phyloP scores from a whole-genome alignment of 192 early-diverging fungal species.

The Podila minutissima region DNA sequence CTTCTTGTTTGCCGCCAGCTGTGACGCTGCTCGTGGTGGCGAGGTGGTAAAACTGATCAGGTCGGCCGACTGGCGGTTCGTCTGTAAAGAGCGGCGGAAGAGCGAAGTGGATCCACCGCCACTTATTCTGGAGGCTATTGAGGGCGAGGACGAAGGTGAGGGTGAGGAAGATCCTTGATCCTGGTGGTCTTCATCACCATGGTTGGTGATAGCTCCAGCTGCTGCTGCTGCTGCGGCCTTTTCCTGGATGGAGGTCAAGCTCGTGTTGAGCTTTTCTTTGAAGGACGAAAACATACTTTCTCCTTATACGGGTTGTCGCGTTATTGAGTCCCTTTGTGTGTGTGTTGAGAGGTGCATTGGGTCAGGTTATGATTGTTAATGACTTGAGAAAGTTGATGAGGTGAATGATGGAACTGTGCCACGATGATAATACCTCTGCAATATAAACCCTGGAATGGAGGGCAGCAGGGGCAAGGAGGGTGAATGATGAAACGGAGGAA shows the following conservation, averaged over 20 bases:
- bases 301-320: no score
- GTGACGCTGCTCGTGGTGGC: conserved; percentile 10
- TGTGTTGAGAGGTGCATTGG: neutral
- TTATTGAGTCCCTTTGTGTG: neutral
- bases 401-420: no score
- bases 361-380: neutral
- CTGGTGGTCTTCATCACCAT: conserved; percentile 1
- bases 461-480: no score
- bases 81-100: conserved; percentile 38
- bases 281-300: conserved; percentile 44
- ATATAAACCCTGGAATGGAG: no score
- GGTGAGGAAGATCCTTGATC: conserved; percentile 16
- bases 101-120: conserved; percentile 18
- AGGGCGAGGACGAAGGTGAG: conserved; percentile 9
- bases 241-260: conserved; percentile 50
- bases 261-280: conserved; percentile 50
- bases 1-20: conserved; percentile 22
- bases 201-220: conserved; percentile 17
- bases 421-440: no score
- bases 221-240: conserved; percentile 38
- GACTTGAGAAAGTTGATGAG: no score
- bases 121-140: neutral
- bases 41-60: conserved; percentile 43
- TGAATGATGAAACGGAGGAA: no score
- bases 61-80: conserved; percentile 25